A percentile compares a stretch with the other conserved stretches of the same genome.
Evolutionary conservation across 2,329 filamentous ascomycete genomes (phyloP).

Genomic region (Neonectria coccinea): DNA sequence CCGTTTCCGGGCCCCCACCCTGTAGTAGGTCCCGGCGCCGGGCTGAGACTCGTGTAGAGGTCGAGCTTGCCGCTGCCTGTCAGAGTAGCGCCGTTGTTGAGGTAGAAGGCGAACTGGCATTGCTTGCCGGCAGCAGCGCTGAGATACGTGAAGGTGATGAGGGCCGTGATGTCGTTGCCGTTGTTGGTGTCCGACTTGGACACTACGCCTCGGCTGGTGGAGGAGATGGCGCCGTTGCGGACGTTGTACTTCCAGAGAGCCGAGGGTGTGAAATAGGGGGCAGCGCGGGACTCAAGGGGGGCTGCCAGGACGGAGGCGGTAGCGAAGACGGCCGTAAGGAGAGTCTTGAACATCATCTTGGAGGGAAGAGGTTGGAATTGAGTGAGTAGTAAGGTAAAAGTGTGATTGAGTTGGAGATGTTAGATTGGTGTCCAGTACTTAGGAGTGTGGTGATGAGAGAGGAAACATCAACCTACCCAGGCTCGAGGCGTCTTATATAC

Average conservation of each 20-base stretch:
- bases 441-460: conserved; percentile 5
- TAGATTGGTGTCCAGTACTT: background rate
- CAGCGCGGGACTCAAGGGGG: conserved; percentile 32
- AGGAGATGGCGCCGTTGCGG: conserved; percentile 39
- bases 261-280: conserved; percentile 40
- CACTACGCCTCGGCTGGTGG: conserved; percentile 27
- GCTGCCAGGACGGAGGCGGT: conserved; percentile 36
- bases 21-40: conserved; percentile 36
- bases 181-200: conserved; percentile 39
- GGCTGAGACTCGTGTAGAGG: conserved; percentile 41
- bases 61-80: conserved; percentile 45
- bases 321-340: conserved; percentile 36
- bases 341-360: conserved; percentile 40
- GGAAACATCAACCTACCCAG: background rate
- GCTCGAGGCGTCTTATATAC: conserved; percentile 15
- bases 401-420: background rate
- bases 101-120: conserved; percentile 46
- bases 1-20: conserved; percentile 45
- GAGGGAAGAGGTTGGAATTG: background rate
- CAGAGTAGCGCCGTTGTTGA: conserved; percentile 33
- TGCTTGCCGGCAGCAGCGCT: conserved; percentile 34
- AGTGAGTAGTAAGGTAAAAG: background rate
- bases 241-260: conserved; percentile 41
- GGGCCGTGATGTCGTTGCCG: conserved; percentile 45
- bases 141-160: conserved; percentile 47